phyloP scores from a whole-genome alignment of 108 stramenopile species.

The Thalassiosira profunda region DNA sequence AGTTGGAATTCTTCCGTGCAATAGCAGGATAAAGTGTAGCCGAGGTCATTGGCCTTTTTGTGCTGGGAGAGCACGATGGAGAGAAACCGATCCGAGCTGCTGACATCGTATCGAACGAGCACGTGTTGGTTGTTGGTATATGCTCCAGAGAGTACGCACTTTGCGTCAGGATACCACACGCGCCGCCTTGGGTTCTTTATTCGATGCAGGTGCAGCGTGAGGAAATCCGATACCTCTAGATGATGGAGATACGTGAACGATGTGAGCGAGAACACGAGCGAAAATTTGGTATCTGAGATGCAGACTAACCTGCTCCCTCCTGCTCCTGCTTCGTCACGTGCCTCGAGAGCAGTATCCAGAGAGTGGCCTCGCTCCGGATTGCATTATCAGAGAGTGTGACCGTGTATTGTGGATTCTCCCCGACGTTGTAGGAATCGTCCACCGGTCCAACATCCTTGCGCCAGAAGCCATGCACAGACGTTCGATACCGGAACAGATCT shows the following conservation, averaged over 20 bases:
- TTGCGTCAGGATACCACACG: constrained; percentile 65
- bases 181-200: constrained; percentile 47
- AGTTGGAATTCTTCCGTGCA: constrained; percentile 73
- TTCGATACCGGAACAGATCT: constrained; percentile 52
- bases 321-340: constrained; percentile 88
- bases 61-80: constrained; percentile 79
- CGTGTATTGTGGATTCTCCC: constrained; percentile 85
- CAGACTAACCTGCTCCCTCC: too few relatives aligned
- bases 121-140: constrained; percentile 86
- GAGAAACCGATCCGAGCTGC: constrained; percentile 54
- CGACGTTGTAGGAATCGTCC: constrained; percentile 76
- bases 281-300: too few relatives aligned
- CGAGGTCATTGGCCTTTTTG: constrained; percentile 66
- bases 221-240: constrained; percentile 63
- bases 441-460: constrained; percentile 51
- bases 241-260: too few relatives aligned
- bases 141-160: constrained; percentile 57
- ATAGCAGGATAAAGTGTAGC: constrained; percentile 74
- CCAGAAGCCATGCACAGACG: constrained; percentile 68
- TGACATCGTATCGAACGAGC: constrained; percentile 70
- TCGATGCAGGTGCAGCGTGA: constrained; percentile 71
- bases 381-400: constrained; percentile 63
- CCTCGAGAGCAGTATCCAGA: constrained; percentile 79
- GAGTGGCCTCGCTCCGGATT: constrained; percentile 51
- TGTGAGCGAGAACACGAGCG: too few relatives aligned